A percentile compares a stretch with the other conserved stretches of the same genome.
phyloP scores from a whole-genome alignment of 257 asterid species.

The Misopates orontium region DNA sequence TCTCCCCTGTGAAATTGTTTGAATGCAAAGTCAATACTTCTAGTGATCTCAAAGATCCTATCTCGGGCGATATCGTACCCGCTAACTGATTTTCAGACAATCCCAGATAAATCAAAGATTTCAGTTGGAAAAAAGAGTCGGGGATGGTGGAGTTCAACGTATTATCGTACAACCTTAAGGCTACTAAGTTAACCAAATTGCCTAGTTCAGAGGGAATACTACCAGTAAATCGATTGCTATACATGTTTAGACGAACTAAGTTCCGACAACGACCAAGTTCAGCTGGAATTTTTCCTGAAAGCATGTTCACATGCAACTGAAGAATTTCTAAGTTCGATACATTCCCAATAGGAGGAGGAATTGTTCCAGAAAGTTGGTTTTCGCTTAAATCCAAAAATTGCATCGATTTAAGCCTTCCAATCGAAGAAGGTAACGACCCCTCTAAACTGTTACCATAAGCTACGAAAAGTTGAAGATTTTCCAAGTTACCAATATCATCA shows the following conservation, averaged over 20 bases:
- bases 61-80: constrained; percentile 49
- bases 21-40: constrained; percentile 69
- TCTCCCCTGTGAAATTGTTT: constrained; percentile 60
- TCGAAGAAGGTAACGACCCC: constrained; percentile 65
- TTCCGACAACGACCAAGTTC: constrained; percentile 53
- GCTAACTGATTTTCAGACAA: constrained; percentile 56
- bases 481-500: constrained; percentile 48
- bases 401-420: constrained; percentile 46
- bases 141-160: constrained; percentile 69
- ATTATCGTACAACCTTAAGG: constrained; percentile 48
- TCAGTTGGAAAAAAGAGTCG: constrained; percentile 45
- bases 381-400: constrained; percentile 57
- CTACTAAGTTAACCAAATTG: constrained; percentile 43
- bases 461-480: constrained; percentile 49
- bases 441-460: constrained; percentile 49
- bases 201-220: constrained; percentile 66
- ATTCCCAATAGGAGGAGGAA: constrained; percentile 65
- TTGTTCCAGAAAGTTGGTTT: constrained; percentile 58
- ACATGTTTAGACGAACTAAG: constrained; percentile 46
- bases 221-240: constrained; percentile 54
- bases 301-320: constrained; percentile 48
- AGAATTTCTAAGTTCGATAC: constrained; percentile 48
- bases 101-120: constrained; percentile 50
- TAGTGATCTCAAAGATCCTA: constrained; percentile 55
- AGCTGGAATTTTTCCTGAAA: constrained; percentile 67